Conservation (phyloP, 805 yeast genomes). For the Ogataea degrootiae region DNA sequence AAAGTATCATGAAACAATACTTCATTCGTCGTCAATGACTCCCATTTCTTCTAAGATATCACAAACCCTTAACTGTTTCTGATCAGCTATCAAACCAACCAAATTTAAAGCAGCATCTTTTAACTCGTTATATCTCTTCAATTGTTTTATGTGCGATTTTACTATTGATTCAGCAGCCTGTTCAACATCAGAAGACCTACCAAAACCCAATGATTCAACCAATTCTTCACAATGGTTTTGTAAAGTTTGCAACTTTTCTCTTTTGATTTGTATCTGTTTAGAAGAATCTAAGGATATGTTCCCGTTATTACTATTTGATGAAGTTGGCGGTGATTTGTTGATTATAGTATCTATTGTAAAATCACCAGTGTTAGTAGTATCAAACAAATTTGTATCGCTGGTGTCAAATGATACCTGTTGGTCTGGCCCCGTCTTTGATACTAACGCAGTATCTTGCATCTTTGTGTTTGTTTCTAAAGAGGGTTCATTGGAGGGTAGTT, state of each 20-base stretch:
- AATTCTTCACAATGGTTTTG: constrained; percentile 17
- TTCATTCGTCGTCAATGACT: constrained; percentile 18
- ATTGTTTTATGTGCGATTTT: constrained; percentile 44
- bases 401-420: no score
- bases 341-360: no score
- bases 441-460: no score
- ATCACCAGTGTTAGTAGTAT: background rate
- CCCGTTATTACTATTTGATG: background rate
- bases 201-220: constrained; percentile 12
- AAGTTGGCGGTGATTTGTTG: background rate
- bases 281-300: background rate
- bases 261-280: constrained; percentile 1
- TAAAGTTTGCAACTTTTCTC: constrained; percentile 10
- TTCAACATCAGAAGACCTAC: constrained; percentile 14
- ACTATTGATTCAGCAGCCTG: constrained; percentile 40
- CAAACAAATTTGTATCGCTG: background rate
- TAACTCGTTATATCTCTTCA: constrained; percentile 58
- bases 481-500: no score
- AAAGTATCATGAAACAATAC: no score
- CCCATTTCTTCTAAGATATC: constrained; percentile 54
- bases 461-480: no score
- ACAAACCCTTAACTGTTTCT: constrained; percentile 40
- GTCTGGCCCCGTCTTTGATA: no score
- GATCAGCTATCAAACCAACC: constrained; percentile 57
- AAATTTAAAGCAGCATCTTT: constrained; percentile 57